Base-by-base conservation (phyloP, 2,329 filamentous ascomycete species). In the Nigrospora oryzae region DNA sequence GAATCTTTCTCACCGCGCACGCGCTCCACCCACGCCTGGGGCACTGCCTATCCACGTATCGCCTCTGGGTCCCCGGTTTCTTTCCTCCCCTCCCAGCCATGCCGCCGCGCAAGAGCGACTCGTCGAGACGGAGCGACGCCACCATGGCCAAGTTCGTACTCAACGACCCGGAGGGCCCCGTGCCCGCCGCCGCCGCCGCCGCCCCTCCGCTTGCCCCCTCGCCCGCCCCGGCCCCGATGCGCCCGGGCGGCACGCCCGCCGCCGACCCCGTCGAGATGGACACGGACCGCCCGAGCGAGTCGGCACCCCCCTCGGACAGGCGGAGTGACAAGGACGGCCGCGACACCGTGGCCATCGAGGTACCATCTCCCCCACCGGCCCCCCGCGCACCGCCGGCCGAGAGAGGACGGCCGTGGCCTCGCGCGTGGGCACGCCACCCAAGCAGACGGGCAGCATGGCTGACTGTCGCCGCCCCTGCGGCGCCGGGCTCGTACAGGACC, bases 31-130 rank as follows among this genome's bases (percentile, higher is more conserved):
- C 23, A 28, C 23, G 23, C 23, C 23, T 28, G 23, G 23, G 23
- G 23, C 23, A 28, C 23, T 28, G 23, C 23, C n/a, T 19, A 34
- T 23, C 31, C 28, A 8, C 31, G 23, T 33, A 41, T 34, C 39
- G 39, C 31, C 17, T 33, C 34, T 41, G 39, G 39, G 31, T 33
- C 31, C 31, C 39, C 39, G 17, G 34, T 33, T 19, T 34, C 39
- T 41, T 41, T 53, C 51, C 44, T 38, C 41, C 39, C 41, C 44
- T 36, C 45, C 45, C 40, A 51, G 49, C 53, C 44, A 80, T 81
- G 77, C 73, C 77, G 77, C 73, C 77, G 23, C 70, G 73, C 43
- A 82, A 81, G 59, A 74, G 69, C 50, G 75, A 77, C 52, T 55
- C 63, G 28, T 45, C 57, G 36, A 66, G 65, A 49, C 66, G 63